Conservation (phyloP, 208 protist species). For the Acanthamoeba culbertsoni region DNA sequence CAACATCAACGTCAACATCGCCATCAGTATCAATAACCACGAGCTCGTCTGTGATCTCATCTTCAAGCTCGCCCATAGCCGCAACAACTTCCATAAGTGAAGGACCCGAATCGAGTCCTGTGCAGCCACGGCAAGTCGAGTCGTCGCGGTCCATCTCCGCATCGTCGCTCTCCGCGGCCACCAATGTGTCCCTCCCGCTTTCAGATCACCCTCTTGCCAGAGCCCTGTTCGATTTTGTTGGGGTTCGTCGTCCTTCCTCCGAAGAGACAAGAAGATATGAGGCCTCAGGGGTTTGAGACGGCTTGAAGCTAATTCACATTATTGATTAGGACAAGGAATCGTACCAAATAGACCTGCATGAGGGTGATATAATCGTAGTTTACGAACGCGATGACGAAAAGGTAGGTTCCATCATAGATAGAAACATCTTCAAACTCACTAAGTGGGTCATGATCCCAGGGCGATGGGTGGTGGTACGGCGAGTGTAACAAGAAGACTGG, state of each 20-base stretch:
- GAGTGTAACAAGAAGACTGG: neutral
- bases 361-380: neutral
- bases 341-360: neutral
- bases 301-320: too few relatives aligned
- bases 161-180: neutral
- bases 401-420: neutral
- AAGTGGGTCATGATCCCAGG: neutral
- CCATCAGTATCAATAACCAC: neutral
- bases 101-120: too few relatives aligned
- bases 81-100: too few relatives aligned
- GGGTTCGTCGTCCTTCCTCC: neutral
- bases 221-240: neutral
- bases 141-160: neutral
- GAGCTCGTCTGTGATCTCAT: neutral
- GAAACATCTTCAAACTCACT: neutral
- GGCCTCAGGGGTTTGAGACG: too few relatives aligned
- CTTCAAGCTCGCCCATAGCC: neutral
- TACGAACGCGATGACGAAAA: neutral
- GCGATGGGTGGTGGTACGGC: constrained; percentile 50
- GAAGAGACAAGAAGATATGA: too few relatives aligned
- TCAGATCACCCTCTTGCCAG: neutral
- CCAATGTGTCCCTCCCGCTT: neutral
- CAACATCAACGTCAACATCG: neutral
- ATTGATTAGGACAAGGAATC: neutral
- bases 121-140: too few relatives aligned